Percentiles rank a stretch among this genome's conserved stretches.
phyloP scores from a whole-genome alignment of 106 monocot genomes.

The Iris macrosiphon region DNA sequence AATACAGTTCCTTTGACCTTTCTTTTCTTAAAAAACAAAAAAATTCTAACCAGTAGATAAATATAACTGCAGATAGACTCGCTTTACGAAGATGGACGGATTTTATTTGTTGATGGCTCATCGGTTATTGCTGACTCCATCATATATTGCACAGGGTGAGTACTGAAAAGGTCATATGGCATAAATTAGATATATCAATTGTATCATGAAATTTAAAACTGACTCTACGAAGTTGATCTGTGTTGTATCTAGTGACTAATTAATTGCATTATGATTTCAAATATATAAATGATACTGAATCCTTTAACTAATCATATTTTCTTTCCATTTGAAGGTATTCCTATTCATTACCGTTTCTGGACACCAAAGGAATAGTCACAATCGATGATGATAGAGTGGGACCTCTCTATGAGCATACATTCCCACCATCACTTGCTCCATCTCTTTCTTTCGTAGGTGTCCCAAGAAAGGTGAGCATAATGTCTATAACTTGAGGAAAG shows the following conservation, averaged over 20 bases:
- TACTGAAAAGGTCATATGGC: not conserved
- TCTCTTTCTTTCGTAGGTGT: constrained; percentile 69
- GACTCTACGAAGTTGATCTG: not conserved
- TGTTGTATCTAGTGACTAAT: not conserved
- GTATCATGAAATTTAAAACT: not conserved
- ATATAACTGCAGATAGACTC: constrained; percentile 29
- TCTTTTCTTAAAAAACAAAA: too few relatives aligned
- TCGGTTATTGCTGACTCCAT: constrained; percentile 41
- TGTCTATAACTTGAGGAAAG: too few relatives aligned
- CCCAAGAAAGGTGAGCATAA: constrained; percentile 41
- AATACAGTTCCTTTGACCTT: too few relatives aligned
- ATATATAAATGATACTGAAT: constrained; percentile 1
- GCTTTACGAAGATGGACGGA: constrained; percentile 42
- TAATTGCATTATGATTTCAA: not conserved
- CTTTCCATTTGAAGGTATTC: constrained; percentile 46
- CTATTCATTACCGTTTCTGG: constrained; percentile 64
- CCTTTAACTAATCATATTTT: constrained; percentile 1
- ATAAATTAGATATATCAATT: not conserved
- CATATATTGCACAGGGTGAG: constrained; percentile 67
- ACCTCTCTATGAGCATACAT: constrained; percentile 74
- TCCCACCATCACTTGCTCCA: constrained; percentile 62
- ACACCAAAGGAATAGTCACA: constrained; percentile 45
- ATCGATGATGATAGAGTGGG: constrained; percentile 63
- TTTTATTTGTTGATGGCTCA: constrained; percentile 41
- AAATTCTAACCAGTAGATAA: not conserved